phyloP scores from a whole-genome alignment of 768 basidiomycete species.

The Serpula lacrymans region DNA sequence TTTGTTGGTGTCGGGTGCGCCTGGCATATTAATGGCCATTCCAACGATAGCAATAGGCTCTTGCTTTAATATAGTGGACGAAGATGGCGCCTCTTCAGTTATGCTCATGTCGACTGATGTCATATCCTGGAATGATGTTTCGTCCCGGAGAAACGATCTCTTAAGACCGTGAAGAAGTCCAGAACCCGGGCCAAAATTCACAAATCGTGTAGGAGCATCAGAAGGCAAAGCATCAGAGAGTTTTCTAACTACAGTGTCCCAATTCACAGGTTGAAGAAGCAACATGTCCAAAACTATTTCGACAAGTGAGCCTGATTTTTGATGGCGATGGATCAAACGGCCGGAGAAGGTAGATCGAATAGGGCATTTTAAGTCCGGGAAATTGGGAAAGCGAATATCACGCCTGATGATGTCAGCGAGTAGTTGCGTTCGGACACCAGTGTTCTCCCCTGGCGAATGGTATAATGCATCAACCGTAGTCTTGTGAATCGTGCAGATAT shows the following conservation, averaged over 20 bases:
- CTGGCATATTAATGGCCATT: conserved; percentile 57
- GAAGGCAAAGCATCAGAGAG: conserved; percentile 15
- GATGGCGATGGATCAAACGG: conserved; percentile 23
- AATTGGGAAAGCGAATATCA: conserved; percentile 48
- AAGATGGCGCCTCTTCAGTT: not conserved
- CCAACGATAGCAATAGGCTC: conserved; percentile 69
- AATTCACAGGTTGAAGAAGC: conserved; percentile 49
- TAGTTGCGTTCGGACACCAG: conserved; percentile 36
- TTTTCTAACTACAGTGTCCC: conserved; percentile 41
- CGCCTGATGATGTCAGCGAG: conserved; percentile 41
- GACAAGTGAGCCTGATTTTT: conserved; percentile 27
- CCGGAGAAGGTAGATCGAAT: conserved; percentile 47
- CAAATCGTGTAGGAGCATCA: conserved; percentile 26
- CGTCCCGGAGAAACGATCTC: conserved; percentile 24
- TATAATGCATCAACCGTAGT: conserved; percentile 52
- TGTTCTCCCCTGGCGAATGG: conserved; percentile 34
- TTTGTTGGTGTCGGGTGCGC: conserved; percentile 42
- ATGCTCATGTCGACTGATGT: conserved; percentile 5
- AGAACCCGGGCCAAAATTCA: conserved; percentile 50
- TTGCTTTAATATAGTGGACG: conserved; percentile 22
- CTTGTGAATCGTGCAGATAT: conserved; percentile 34
- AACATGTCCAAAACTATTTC: conserved; percentile 38
- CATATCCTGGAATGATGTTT: conserved; percentile 14
- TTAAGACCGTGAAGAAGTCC: conserved; percentile 38
- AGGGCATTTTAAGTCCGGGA: conserved; percentile 43